Evolutionary conservation across 257 asterid species (phyloP).

Genomic region (Nicotiana otophora): DNA sequence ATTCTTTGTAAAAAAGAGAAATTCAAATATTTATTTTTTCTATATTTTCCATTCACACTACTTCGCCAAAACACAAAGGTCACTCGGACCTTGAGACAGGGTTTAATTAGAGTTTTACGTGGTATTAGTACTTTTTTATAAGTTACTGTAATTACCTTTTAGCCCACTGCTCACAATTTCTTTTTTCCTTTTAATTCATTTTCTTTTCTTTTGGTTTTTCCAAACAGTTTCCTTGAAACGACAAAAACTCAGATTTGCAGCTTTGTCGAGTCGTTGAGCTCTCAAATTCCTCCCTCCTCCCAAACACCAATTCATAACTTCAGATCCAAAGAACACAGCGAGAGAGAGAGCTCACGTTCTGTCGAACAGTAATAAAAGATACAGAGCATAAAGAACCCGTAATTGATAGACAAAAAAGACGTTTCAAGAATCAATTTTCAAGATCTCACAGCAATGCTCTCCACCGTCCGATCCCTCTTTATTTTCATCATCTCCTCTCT

Average conservation of each 20-base stretch:
- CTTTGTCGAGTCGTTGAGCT: conserved; percentile 5
- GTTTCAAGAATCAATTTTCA: neutral
- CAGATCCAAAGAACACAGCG: neutral
- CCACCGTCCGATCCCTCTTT: conserved; percentile 31
- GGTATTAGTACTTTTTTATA: no score
- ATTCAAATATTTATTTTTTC: no score
- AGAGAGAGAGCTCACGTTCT: neutral
- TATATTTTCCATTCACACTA: no score
- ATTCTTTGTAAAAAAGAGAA: no score
- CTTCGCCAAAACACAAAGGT: no score
- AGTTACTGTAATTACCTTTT: no score
- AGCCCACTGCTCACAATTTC: neutral
- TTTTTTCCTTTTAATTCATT: neutral
- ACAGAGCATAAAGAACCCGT: neutral
- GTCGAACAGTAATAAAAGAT: neutral
- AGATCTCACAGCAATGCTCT: conserved; percentile 34
- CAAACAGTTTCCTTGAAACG: neutral
- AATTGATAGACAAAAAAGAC: neutral
- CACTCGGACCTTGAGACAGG: no score
- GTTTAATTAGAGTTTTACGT: no score
- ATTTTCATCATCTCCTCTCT: conserved; percentile 21
- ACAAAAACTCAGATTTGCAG: conserved; percentile 2
- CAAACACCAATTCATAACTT: neutral
- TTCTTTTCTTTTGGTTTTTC: no score
- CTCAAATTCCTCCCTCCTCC: neutral